Evolutionary conservation across 164 flowering plant species (phyloP), one percentile per base, ranked within the genome.

Genomic region (Sextonia rubra): DNA sequence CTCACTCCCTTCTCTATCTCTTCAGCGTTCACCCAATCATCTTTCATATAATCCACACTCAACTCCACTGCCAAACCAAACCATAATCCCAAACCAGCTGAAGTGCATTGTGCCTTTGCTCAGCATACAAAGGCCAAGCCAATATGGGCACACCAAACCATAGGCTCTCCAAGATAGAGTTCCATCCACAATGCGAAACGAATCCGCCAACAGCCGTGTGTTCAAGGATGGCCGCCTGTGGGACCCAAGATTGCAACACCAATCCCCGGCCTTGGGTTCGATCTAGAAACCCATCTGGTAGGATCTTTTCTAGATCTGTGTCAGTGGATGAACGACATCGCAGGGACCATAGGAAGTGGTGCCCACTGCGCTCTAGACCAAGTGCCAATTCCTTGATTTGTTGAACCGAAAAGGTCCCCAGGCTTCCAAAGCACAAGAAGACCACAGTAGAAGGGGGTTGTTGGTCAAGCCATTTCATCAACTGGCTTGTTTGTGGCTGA

Each of bases 1-100:
- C 70, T 77, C 3, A 88, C 56, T 5, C 79, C 86, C 82, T 88
- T 0, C 86, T 86, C 26, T 23, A 77, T 82, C 85, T 80, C n/a
- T 44, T 24, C 71, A 9, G 71, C 71, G 2, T 30, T 52, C 18
- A 52, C 71, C 37, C 49, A 48, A 18, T 17, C 12, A 17, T 24
- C n/a, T 9, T 44, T 9, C 20, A 14, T 1, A 7, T 14, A 25
- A 26, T 27, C 47, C 63, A 26, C 20, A 44, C 7, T 56, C 47
- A 52, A 1, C 44, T 52, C 71, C 61, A 69, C 71, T 2, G 44
- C 71, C 63, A 56, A 18, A 25, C 71, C 63, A 56, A 18, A 25
- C 63, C 63, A 11, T 12, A 27, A 24, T 56, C 47, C 14, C 14
- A 27, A 22, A 29, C 71, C 25, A 69, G 24, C 60, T 27, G 17